Conservation (phyloP, 2,329 filamentous ascomycete genomes). For the Neurospora crassa region DNA sequence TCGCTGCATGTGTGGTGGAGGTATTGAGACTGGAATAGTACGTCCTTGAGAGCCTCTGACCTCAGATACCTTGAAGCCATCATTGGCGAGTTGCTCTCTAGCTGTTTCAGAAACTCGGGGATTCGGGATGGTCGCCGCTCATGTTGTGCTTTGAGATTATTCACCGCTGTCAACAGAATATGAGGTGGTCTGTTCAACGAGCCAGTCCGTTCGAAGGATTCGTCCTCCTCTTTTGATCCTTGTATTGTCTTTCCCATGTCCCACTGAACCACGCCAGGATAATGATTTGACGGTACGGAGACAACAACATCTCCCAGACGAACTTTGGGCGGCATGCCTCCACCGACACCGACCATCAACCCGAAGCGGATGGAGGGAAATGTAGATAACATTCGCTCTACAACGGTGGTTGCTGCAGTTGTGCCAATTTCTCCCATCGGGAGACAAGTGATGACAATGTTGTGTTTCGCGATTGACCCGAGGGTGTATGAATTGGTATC, state of each 20-base stretch:
- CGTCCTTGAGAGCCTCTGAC: no score
- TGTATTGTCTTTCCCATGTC: conserved; percentile 16
- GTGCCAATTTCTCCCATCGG: conserved; percentile 21
- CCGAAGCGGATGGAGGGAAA: conserved; percentile 23
- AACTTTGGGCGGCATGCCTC: conserved; percentile 27
- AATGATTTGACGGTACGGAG: background rate
- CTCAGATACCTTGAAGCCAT: no score
- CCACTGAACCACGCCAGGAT: conserved; percentile 19
- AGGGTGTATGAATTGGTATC: conserved; percentile 20
- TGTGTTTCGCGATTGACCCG: conserved; percentile 24
- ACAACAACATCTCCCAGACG: conserved; percentile 24
- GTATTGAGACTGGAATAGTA: no score
- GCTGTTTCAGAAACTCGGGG: no score
- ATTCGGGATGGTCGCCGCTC: background rate
- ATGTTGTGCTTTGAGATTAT: background rate
- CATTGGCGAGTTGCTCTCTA: no score
- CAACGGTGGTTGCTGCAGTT: conserved; percentile 20
- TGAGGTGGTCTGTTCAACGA: background rate
- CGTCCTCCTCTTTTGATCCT: no score
- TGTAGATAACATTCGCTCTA: conserved; percentile 20
- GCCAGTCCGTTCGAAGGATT: background rate
- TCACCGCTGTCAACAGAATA: background rate
- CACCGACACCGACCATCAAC: conserved; percentile 26
- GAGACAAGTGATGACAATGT: conserved; percentile 21
- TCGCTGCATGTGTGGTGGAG: no score